Evolutionary conservation across 2,329 filamentous ascomycete species (phyloP).

Genomic region (Stachybotrys elegans): DNA sequence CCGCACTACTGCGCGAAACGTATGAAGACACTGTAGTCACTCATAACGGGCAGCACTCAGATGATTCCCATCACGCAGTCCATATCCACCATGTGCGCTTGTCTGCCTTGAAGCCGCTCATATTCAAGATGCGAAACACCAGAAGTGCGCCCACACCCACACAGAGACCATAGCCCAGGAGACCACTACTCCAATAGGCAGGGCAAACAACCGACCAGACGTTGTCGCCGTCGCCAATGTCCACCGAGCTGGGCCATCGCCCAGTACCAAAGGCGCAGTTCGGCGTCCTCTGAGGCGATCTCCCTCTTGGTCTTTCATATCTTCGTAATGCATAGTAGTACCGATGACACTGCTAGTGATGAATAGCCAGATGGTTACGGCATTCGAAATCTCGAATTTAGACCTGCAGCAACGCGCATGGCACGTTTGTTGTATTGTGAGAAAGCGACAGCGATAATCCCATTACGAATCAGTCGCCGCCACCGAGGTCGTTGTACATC

Average conservation of each 20-base stretch:
- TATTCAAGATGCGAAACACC: background rate
- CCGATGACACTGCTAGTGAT: slow-evolving; percentile 15
- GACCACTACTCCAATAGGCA: slow-evolving; percentile 8
- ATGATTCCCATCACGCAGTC: background rate
- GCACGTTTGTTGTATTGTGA: slow-evolving; percentile 3
- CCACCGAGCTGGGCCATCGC: slow-evolving; percentile 14
- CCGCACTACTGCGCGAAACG: too few relatives aligned
- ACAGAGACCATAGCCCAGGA: background rate
- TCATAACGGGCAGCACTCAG: background rate
- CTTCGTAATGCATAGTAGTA: slow-evolving; percentile 19
- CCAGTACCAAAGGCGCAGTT: slow-evolving; percentile 16
- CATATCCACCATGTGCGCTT: background rate
- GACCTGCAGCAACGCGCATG: too few relatives aligned
- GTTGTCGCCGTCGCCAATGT: slow-evolving; percentile 10
- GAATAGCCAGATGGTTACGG: slow-evolving; percentile 12
- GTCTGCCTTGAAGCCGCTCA: background rate
- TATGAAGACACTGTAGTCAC: background rate
- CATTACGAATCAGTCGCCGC: slow-evolving; percentile 20
- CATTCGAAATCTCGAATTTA: too few relatives aligned
- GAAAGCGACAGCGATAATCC: slow-evolving; percentile 12
- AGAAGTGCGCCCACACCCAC: background rate
- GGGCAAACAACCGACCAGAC: slow-evolving; percentile 15
- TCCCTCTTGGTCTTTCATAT: slow-evolving; percentile 17
- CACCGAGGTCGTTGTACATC: slow-evolving; percentile 35
- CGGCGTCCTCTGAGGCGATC: slow-evolving; percentile 15